Conservation (phyloP, 1,139 yeast genomes). For the Kurtzmaniella quercitrusa region DNA sequence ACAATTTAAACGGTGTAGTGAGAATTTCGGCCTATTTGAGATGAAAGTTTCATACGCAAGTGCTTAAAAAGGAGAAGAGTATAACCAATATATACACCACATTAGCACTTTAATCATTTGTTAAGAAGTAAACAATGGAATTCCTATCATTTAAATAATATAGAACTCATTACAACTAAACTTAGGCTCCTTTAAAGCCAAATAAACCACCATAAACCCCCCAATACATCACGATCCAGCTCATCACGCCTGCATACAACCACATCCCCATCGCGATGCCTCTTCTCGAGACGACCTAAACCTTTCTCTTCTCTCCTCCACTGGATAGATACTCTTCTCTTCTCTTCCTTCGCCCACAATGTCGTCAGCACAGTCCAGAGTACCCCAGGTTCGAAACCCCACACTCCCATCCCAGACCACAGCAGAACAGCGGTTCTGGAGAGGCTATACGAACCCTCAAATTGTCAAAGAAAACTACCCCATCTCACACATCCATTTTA, state of each 20-base stretch:
- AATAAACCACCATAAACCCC: too few species aligned
- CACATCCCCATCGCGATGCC: not conserved
- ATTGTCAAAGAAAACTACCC: constrained; percentile 92
- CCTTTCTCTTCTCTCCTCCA: not conserved
- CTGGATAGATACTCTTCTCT: not conserved
- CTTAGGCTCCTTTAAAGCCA: too few species aligned
- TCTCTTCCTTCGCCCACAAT: constrained; percentile 28
- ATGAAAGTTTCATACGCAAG: too few species aligned
- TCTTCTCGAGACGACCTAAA: not conserved
- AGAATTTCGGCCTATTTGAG: too few species aligned
- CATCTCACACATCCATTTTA: constrained; percentile 81
- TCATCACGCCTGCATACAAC: not conserved
- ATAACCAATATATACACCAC: too few species aligned
- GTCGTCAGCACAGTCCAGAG: constrained; percentile 76
- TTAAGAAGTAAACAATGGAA: too few species aligned
- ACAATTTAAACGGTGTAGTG: too few species aligned
- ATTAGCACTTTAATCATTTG: too few species aligned
- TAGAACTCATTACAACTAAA: too few species aligned
- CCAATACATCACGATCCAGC: not conserved
- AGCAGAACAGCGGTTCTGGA: constrained; percentile 94
- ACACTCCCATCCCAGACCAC: constrained; percentile 76
- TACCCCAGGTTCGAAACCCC: constrained; percentile 68
- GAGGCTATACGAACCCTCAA: constrained; percentile 78
- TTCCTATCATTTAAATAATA: too few species aligned
- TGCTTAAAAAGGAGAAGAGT: too few species aligned